These are phyloP conservation scores for Paramecium caudatum DNA, from an alignment of 73 alveolate genomes.

Conservation along the genomic window DNA sequence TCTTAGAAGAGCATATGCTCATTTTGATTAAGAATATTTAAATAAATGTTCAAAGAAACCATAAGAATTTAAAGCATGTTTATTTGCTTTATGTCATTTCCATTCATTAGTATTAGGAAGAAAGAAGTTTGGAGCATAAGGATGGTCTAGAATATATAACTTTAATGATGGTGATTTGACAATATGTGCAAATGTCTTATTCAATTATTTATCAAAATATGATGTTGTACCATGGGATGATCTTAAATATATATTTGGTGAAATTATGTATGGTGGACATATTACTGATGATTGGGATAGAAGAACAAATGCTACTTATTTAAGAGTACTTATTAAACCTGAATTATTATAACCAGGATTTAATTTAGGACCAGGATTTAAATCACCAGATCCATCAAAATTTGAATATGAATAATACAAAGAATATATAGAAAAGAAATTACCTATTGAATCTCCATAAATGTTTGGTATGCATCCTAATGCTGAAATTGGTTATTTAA, in stretches of 20 bases:
- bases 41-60: constrained; percentile 87
- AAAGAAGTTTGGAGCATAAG: constrained; percentile 90
- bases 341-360: constrained; percentile 93
- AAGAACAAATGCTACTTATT: constrained; percentile 98
- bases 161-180: constrained; percentile 99
- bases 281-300: constrained; percentile 99
- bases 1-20: constrained; percentile 98
- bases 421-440: constrained; percentile 92
- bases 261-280: constrained; percentile 99
- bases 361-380: constrained; percentile 98
- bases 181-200: constrained; percentile 99
- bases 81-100: constrained; percentile 98
- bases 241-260: constrained; percentile 98
- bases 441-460: constrained; percentile 97
- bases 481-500: constrained; percentile 99
- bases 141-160: constrained; percentile 99
- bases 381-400: constrained; percentile 98
- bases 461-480: constrained; percentile 99
- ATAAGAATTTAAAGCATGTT: constrained; percentile 96
- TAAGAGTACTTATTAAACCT: constrained; percentile 95
- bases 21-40: constrained; percentile 94
- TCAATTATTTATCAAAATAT: constrained; percentile 97
- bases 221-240: constrained; percentile 99
- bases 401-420: constrained; percentile 95
- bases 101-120: constrained; percentile 98